Evolutionary conservation across 2,329 filamentous ascomycete species (phyloP), one percentile per base, ranked within the genome.

Genomic region (Diplodia corticola): DNA sequence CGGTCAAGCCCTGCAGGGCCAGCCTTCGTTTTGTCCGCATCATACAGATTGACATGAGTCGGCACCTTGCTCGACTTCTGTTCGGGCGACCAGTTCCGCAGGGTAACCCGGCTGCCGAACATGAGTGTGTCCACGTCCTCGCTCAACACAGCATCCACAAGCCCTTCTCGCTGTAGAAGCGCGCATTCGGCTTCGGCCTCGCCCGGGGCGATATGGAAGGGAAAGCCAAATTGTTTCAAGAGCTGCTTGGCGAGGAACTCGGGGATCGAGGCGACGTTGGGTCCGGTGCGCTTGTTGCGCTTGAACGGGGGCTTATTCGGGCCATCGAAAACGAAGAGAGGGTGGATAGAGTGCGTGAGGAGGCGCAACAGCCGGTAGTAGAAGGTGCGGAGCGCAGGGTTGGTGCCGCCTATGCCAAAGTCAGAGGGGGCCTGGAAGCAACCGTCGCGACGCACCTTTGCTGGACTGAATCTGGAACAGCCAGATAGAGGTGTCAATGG

Each of bases 131-230:
- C 95, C 50, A 97, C 93, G 81, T 99, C 95, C 76, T 99, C 93
- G 76, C 92, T 97, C 71, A 99, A 83, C 1, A 98, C 95, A 0
- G 92, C 94, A 77, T 99, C 95, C 0, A 97, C 93, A 9, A 97
- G 82, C 0, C 63, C 66, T 53, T 89, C 85, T 67, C 85, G 84
- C 74, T 99, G 93, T 3, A 99, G 79, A 17, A 95, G 80, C 0
- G 95, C 95, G 70, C 95, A 99, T 79, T 99, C 95, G 1, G 95
- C 95, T 76, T 99, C 95, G 3, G 94, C 95, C 75, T 99, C 95
- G 10, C 95, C 95, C 0, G 94, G 95, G 5, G 95, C 95, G 73
- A 92, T 88, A 76, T 98, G 93, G 57, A 86, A 86, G 1, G 88
- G 86, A 73, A 96, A 96, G 1, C 91, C 93, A 76, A 98, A 97